Evolutionary conservation across 1,284 basidiomycete species (phyloP), one percentile per base, ranked within the genome.

Genomic region (Amylostereum areolatum): DNA sequence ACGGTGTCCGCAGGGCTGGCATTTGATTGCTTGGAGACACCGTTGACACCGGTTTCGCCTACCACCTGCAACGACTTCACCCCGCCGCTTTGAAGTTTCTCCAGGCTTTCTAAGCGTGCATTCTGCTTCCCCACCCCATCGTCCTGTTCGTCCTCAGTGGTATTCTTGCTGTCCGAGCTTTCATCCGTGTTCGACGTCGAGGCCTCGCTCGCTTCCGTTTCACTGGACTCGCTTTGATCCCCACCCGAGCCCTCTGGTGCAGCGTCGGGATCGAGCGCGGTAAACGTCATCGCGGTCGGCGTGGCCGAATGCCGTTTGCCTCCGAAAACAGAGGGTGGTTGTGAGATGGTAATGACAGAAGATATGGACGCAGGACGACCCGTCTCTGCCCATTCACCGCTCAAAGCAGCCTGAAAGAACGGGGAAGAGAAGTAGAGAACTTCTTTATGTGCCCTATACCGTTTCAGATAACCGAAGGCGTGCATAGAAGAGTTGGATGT

Each of bases 341-440:
- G 85, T 4, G 87, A 85, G 49, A 90, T 87, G 28, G 88, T 90
- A 59, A 90, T 85, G 37, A 89, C 72, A 45, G 86, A 89, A 25
- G 88, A 89, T 70, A 86, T 81, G 48, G 84, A 88, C 32, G 74
- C 76, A 12, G 83, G 85, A 43, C 85, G 72, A 18, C 81, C 60
- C 2, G 70, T 89, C 65, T 89, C 85, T 5, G 82, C 81, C 85
- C 85, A 90, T 57, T 85, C 76, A 3, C 89, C 89, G 54, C 83
- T 86, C 43, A 92, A 70, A 24, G 88, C 85, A 10, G 87, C 87
- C 64, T 90, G 84, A 62, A 92, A 92, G 72, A 92, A 92, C 0
- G 89, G 86, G 4, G 86, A 89, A 1, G 88, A 85, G 60, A 90
- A 92, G 62, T 85, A 85, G 4, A 92, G 71, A 37, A 92, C 79